Evolutionary conservation across 257 asterid genomes (phyloP).

Genomic region (Nicotiana otophora): DNA sequence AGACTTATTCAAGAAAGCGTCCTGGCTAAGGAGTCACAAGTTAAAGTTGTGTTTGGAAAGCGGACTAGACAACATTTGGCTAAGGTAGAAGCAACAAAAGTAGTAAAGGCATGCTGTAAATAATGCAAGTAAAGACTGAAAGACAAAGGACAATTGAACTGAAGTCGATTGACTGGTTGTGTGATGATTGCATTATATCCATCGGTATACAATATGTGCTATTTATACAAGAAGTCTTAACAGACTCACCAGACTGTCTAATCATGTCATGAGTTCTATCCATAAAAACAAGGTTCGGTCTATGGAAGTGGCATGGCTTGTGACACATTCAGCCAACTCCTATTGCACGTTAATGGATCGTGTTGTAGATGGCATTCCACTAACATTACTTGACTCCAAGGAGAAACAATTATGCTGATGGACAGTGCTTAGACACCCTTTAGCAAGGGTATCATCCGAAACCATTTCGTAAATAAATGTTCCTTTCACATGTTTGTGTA

Average conservation of each 20-base stretch:
- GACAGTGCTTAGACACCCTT: not conserved
- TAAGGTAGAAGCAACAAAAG: no score
- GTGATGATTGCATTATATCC: not conserved
- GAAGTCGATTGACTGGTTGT: not conserved
- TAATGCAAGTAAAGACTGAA: no score
- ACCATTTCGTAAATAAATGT: not conserved
- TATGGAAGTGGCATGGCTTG: not conserved
- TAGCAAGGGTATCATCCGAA: not conserved
- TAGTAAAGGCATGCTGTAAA: no score
- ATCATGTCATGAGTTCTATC: not conserved
- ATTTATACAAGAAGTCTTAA: not conserved
- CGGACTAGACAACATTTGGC: no score
- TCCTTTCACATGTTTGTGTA: no score
- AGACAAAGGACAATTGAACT: not conserved
- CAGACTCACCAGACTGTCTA: not conserved
- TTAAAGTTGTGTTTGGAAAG: no score
- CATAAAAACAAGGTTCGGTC: not conserved
- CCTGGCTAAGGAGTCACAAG: no score
- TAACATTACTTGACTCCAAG: not conserved
- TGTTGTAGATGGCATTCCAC: not conserved
- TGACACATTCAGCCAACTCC: not conserved
- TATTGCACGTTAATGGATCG: not conserved
- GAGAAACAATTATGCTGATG: not conserved
- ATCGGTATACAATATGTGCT: not conserved
- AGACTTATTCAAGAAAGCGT: no score